Percentiles rank a stretch among this genome's conserved stretches.
phyloP scores from a whole-genome alignment of 257 asterid genomes.

The Ilex asprella region DNA sequence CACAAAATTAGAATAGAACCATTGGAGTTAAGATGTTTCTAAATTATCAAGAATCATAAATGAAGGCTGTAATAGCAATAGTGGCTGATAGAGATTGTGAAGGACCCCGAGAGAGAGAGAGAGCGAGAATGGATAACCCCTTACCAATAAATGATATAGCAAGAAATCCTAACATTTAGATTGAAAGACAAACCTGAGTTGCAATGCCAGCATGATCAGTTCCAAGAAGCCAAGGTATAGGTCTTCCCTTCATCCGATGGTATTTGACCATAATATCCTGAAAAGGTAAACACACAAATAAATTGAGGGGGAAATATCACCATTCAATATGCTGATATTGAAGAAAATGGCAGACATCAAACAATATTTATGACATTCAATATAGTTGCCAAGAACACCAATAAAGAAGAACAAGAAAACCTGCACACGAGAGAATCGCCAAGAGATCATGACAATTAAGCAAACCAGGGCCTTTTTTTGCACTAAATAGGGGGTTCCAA shows the following conservation, averaged over 20 bases:
- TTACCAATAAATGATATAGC: not conserved
- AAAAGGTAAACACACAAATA: slow-evolving; percentile 16
- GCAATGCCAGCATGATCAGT: slow-evolving; percentile 99
- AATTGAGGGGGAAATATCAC: slow-evolving; percentile 1
- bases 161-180: slow-evolving; percentile 15
- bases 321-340: not conserved
- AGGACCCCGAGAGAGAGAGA: too few relatives aligned
- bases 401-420: not conserved
- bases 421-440: not conserved
- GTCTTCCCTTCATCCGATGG: slow-evolving; percentile 89
- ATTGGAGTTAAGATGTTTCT: not conserved
- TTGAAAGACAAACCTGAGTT: slow-evolving; percentile 66
- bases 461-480: too few relatives aligned
- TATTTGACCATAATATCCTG: slow-evolving; percentile 96
- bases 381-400: not conserved
- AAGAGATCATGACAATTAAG: too few relatives aligned
- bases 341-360: not conserved
- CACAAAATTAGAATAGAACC: not conserved
- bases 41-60: not conserved
- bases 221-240: slow-evolving; percentile 98
- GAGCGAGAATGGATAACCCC: not conserved
- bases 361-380: not conserved
- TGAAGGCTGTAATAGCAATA: not conserved
- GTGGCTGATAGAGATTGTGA: not conserved
- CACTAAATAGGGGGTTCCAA: too few relatives aligned